phyloP scores from a whole-genome alignment of 1,139 yeast genomes.

The Starmera stellimalicola region DNA sequence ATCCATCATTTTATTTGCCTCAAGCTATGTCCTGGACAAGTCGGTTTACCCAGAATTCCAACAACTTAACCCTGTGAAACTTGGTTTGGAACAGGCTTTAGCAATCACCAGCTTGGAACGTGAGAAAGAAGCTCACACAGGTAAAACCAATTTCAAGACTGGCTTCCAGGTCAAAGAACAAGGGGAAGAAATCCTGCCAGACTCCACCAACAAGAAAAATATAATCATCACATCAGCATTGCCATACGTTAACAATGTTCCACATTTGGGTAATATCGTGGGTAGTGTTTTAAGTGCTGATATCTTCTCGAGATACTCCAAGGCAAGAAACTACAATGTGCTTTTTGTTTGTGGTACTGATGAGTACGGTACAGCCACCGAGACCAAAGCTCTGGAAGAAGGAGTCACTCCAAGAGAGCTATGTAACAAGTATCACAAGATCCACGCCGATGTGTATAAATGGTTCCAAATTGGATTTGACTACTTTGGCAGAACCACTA shows the following conservation, averaged over 20 bases:
- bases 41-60: conserved; percentile 20
- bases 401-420: conserved; percentile 77
- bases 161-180: conserved; percentile 33
- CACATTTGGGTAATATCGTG: conserved; percentile 93
- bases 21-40: conserved; percentile 24
- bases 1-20: conserved; percentile 25
- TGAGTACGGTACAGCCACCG: conserved; percentile 99
- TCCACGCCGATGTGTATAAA: conserved; percentile 85
- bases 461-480: conserved; percentile 97
- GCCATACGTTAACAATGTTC: conserved; percentile 96
- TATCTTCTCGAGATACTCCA: conserved; percentile 83
- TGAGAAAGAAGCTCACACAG: conserved; percentile 43
- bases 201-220: conserved; percentile 55
- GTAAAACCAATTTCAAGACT: conserved; percentile 36
- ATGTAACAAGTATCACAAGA: conserved; percentile 80
- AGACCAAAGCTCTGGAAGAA: conserved; percentile 94
- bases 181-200: conserved; percentile 42
- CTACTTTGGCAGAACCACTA: conserved; percentile 93
- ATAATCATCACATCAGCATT: conserved; percentile 89
- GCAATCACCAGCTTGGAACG: conserved; percentile 24
- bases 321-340: conserved; percentile 81
- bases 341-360: conserved; percentile 93
- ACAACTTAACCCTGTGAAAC: conserved; percentile 32
- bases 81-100: conserved; percentile 27
- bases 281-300: conserved; percentile 96